Conservation (phyloP, 2,329 filamentous ascomycete genomes). For the Aspergillus phoenicis region DNA sequence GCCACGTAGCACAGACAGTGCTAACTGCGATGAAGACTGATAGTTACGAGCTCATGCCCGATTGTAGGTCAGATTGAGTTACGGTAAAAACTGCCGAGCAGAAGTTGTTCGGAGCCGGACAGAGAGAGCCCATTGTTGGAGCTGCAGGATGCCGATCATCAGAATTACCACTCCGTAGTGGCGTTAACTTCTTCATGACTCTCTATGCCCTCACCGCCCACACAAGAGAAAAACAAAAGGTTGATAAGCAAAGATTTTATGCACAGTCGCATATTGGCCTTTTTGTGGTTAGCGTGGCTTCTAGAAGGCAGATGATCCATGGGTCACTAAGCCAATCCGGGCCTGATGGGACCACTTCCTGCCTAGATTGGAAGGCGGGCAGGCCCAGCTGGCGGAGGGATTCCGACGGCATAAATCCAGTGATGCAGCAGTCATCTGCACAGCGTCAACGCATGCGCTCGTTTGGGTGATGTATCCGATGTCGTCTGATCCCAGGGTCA, state of each 20-base stretch:
- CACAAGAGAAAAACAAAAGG: no score
- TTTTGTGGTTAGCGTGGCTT: neutral
- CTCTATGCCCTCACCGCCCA: no score
- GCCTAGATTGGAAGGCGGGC: neutral
- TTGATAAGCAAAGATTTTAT: neutral
- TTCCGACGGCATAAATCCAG: neutral
- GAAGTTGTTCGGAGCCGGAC: no score
- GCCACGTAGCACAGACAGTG: no score
- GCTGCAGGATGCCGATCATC: no score
- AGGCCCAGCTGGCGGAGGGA: neutral
- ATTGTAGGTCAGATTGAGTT: no score
- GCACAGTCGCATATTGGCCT: neutral
- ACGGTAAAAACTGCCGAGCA: no score
- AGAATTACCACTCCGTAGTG: no score
- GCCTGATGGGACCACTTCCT: neutral
- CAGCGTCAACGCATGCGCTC: neutral
- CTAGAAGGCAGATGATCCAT: neutral
- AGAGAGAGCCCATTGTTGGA: no score
- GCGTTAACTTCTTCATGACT: no score
- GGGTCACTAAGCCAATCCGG: neutral
- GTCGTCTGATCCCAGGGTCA: conserved; percentile 1
- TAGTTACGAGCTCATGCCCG: no score
- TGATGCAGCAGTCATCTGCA: neutral
- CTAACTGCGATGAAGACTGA: no score
- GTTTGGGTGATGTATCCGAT: neutral